Conservation (phyloP, 164 flowering plant genomes). For the Vitis amurensis region DNA sequence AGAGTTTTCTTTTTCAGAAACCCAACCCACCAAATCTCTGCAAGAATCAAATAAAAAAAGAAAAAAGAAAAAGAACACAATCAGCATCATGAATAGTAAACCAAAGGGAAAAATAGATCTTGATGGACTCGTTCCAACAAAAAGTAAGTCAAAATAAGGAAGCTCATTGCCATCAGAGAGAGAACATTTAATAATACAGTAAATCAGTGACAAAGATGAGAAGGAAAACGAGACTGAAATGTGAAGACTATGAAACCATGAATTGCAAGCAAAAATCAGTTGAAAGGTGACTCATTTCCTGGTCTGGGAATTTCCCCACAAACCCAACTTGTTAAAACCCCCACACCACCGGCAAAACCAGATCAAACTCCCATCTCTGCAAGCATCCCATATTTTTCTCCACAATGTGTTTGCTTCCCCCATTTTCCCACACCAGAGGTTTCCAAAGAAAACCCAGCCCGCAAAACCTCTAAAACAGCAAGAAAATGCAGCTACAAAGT, state of each 20-base stretch:
- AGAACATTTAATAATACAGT: background rate
- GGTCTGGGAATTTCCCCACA: background rate
- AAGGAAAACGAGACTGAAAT: background rate
- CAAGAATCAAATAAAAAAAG: background rate
- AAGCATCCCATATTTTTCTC: background rate
- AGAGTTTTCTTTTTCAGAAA: background rate
- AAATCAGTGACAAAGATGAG: background rate
- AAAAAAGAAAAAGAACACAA: background rate
- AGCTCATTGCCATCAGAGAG: background rate
- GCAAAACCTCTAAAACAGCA: background rate
- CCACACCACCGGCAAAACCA: background rate
- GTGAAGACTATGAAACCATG: background rate
- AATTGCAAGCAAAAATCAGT: background rate
- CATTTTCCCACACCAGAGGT: background rate
- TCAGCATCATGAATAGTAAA: too few species aligned
- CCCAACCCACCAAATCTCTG: slow-evolving; percentile 10
- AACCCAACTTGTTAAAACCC: slow-evolving; percentile 9
- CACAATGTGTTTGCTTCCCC: background rate
- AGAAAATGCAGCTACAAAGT: slow-evolving; percentile 5
- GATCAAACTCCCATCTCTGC: slow-evolving; percentile 6
- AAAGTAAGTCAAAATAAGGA: background rate
- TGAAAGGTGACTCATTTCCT: background rate
- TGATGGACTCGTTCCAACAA: slow-evolving; percentile 1
- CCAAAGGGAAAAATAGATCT: slow-evolving; percentile 15
- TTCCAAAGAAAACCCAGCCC: slow-evolving; percentile 1